Percentiles rank a stretch among this genome's conserved stretches.
These are phyloP conservation scores for Lindgomyces ingoldianus DNA, from an alignment of 495 filamentous ascomycete species.

Conservation along the genomic window DNA sequence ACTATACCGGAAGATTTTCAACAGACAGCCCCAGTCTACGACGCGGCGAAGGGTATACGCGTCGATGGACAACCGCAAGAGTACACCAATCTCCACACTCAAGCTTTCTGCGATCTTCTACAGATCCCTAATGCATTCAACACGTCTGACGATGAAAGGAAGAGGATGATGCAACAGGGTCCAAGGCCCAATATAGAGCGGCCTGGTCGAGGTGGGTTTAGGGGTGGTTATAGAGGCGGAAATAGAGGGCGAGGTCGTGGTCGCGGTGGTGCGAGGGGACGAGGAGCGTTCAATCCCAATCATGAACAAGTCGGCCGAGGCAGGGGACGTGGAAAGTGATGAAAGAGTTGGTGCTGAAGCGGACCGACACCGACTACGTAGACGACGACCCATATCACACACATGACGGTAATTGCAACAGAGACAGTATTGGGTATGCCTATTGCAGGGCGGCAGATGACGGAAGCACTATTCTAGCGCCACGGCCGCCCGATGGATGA, in stretches of 20 bases:
- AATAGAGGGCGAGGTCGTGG: conserved; percentile 23
- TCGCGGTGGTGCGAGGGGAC: conserved; percentile 15
- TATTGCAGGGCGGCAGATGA: neutral
- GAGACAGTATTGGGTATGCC: neutral
- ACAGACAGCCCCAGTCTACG: conserved; percentile 71
- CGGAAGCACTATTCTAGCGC: neutral
- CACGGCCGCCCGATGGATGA: neutral
- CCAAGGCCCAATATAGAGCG: conserved; percentile 21
- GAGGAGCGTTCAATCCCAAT: neutral
- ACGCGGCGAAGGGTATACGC: conserved; percentile 43
- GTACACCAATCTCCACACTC: conserved; percentile 82
- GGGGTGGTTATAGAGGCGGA: conserved; percentile 30
- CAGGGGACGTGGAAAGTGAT: conserved; percentile 11
- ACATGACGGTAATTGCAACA: too few species aligned
- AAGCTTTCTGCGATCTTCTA: conserved; percentile 72
- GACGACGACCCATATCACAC: too few species aligned
- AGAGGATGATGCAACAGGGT: conserved; percentile 49
- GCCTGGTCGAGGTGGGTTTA: conserved; percentile 19
- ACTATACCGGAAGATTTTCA: conserved; percentile 73
- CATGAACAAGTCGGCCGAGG: conserved; percentile 10
- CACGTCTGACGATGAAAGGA: conserved; percentile 66
- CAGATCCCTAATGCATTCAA: conserved; percentile 77
- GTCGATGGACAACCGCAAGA: conserved; percentile 60
- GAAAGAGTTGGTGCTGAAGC: neutral
- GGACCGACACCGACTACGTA: neutral